Evolutionary conservation across 2,329 filamentous ascomycete genomes (phyloP).

Genomic region (Trichoderma endophyticum): DNA sequence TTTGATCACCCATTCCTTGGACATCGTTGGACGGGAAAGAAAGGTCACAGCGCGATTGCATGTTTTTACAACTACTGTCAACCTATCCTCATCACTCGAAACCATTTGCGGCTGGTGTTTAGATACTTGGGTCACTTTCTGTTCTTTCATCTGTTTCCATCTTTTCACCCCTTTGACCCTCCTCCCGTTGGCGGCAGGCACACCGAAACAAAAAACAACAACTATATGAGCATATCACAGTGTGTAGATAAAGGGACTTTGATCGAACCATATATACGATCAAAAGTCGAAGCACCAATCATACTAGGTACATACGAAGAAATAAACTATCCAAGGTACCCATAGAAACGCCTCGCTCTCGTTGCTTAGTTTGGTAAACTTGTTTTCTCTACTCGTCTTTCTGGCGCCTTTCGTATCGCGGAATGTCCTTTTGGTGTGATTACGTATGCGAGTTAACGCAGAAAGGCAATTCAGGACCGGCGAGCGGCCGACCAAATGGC

Average conservation of each 20-base stretch:
- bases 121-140: neutral
- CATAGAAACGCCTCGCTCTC: neutral
- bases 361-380: neutral
- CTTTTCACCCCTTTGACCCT: no score
- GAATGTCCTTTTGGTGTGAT: neutral
- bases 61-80: neutral
- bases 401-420: neutral
- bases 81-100: constrained; percentile 3
- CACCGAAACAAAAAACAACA: neutral
- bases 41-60: neutral
- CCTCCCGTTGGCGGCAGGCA: neutral
- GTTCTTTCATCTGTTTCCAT: neutral
- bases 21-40: neutral
- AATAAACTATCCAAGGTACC: neutral
- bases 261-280: constrained; percentile 3
- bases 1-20: neutral
- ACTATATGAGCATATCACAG: neutral
- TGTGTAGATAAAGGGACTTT: neutral
- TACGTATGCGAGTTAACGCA: constrained; percentile 11
- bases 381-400: neutral
- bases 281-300: neutral
- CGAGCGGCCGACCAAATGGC: neutral
- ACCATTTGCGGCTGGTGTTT: constrained; percentile 13
- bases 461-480: neutral
- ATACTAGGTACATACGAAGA: neutral